Evolutionary conservation across 768 basidiomycete species (phyloP).

Genomic region (Hygrocybe punicea): DNA sequence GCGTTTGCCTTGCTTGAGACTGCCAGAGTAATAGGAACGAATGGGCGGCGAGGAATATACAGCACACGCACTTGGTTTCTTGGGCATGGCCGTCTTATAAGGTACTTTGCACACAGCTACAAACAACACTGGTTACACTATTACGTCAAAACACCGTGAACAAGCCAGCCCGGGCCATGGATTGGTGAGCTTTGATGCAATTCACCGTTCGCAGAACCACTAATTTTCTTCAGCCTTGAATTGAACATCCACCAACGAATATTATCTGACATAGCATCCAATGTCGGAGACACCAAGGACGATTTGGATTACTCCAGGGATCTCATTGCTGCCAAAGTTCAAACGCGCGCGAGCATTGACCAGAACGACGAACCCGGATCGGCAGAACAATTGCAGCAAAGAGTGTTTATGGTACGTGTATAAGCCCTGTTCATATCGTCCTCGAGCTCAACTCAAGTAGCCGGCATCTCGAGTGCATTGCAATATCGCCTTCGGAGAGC

Average conservation of each 20-base stretch:
- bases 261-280: slow-evolving; percentile 67
- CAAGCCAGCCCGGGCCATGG: too few species aligned
- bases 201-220: not conserved
- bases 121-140: too few species aligned
- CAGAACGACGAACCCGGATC: slow-evolving; percentile 27
- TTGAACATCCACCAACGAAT: slow-evolving; percentile 75
- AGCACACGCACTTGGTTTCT: not conserved
- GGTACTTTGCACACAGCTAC: too few species aligned
- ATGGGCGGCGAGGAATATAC: not conserved
- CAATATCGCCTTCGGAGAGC: slow-evolving; percentile 80
- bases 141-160: too few species aligned
- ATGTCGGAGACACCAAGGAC: slow-evolving; percentile 47
- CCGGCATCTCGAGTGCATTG: slow-evolving; percentile 69
- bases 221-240: slow-evolving; percentile 53
- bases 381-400: slow-evolving; percentile 28
- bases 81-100: not conserved
- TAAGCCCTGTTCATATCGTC: not conserved
- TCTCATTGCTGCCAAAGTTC: slow-evolving; percentile 60
- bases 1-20: not conserved
- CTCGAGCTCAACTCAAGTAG: slow-evolving; percentile 36
- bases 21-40: not conserved
- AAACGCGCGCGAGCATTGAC: slow-evolving; percentile 33
- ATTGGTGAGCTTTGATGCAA: not conserved
- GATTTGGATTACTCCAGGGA: slow-evolving; percentile 49
- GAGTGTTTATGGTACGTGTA: slow-evolving; percentile 59